Percentiles rank a stretch among this genome's conserved stretches.
Evolutionary conservation across 257 asterid genomes (phyloP).

Genomic region (Nicotiana otophora): DNA sequence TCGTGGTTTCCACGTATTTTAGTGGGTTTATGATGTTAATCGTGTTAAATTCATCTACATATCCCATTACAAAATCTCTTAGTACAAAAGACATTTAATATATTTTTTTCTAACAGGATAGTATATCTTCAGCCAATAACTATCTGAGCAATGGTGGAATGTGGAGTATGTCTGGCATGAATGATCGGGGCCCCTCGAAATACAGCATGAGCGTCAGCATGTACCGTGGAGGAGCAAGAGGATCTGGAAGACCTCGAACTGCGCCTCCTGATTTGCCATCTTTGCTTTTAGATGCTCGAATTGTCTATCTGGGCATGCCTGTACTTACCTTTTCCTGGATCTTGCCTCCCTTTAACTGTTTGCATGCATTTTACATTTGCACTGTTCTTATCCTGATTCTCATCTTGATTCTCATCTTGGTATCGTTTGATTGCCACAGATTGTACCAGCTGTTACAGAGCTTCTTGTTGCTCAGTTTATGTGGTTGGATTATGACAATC

Average conservation of each 20-base stretch:
- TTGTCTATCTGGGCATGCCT: slow-evolving; percentile 95
- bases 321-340: slow-evolving; percentile 35
- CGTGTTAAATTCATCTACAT: background rate
- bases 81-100: background rate
- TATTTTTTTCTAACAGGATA: slow-evolving; percentile 45
- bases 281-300: slow-evolving; percentile 79
- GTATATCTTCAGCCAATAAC: slow-evolving; percentile 61
- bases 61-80: background rate
- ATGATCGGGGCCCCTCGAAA: slow-evolving; percentile 51
- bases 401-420: background rate
- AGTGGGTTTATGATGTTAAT: background rate
- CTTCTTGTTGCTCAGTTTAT: slow-evolving; percentile 82
- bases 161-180: slow-evolving; percentile 54
- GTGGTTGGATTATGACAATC: slow-evolving; percentile 78
- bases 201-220: slow-evolving; percentile 71
- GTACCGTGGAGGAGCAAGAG: slow-evolving; percentile 79
- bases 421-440: slow-evolving; percentile 38
- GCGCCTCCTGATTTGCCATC: slow-evolving; percentile 98
- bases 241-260: slow-evolving; percentile 59
- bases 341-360: slow-evolving; percentile 9
- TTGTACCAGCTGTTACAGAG: slow-evolving; percentile 87
- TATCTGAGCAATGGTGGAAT: slow-evolving; percentile 73
- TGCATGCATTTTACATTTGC: background rate
- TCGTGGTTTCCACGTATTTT: background rate
- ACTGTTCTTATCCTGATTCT: background rate